Conservation (phyloP, 805 yeast species). For the Grigorovia yakushimaensis region DNA sequence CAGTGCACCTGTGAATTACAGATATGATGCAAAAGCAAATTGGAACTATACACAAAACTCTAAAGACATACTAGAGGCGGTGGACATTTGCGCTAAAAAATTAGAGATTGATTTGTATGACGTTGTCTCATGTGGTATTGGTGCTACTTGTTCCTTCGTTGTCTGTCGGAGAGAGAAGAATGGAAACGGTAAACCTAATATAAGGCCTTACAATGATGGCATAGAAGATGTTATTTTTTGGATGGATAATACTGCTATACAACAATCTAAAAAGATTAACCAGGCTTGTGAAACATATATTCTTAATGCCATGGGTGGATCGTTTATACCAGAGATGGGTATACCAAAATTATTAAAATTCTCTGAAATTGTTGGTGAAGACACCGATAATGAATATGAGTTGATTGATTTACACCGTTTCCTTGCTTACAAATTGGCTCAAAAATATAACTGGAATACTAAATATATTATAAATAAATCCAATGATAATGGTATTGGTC, state of each 20-base stretch:
- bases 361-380: constrained; percentile 15
- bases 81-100: constrained; percentile 19
- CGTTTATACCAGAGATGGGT: constrained; percentile 48
- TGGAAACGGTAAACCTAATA: background rate
- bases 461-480: constrained; percentile 2
- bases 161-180: constrained; percentile 30
- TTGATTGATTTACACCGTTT: constrained; percentile 47
- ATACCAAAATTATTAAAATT: constrained; percentile 41
- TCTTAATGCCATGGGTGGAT: constrained; percentile 32
- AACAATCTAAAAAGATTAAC: constrained; percentile 29
- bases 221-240: constrained; percentile 41
- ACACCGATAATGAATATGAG: constrained; percentile 18
- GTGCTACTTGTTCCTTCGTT: constrained; percentile 55
- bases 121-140: constrained; percentile 30
- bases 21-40: constrained; percentile 13
- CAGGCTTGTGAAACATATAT: constrained; percentile 11
- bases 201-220: background rate
- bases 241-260: constrained; percentile 45
- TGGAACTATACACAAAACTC: constrained; percentile 35
- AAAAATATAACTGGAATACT: constrained; percentile 10
- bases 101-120: constrained; percentile 2
- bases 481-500: constrained; percentile 28
- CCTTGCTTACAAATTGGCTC: constrained; percentile 25
- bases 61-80: constrained; percentile 29
- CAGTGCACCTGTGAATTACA: constrained; percentile 17